Conservation (phyloP, 108 stramenopile species). For the Poteriospumella lacustris region DNA sequence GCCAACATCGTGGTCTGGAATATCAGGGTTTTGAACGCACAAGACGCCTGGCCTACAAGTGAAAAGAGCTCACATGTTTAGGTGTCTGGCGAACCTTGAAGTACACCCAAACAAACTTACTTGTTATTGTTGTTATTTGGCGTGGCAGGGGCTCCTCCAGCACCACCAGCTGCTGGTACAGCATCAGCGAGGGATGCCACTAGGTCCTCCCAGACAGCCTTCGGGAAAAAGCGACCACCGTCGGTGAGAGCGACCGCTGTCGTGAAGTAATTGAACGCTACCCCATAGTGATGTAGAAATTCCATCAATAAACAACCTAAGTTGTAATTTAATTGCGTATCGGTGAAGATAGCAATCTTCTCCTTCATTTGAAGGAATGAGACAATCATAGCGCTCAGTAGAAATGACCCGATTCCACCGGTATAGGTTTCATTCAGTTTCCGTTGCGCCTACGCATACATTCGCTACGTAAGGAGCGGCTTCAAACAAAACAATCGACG, state of each 20-base stretch:
- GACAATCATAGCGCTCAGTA: constrained; percentile 80
- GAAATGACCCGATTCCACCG: constrained; percentile 84
- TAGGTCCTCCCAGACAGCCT: too few relatives aligned
- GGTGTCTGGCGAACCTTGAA: too few relatives aligned
- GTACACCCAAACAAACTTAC: too few relatives aligned
- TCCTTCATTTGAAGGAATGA: constrained; percentile 67
- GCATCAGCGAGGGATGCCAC: too few relatives aligned
- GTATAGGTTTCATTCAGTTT: constrained; percentile 84
- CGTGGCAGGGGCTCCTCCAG: too few relatives aligned
- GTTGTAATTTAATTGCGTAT: neutral
- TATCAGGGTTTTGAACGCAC: neutral
- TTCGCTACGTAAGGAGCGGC: constrained; percentile 58
- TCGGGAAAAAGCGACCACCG: neutral
- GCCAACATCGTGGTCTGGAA: constrained; percentile 16
- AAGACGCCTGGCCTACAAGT: neutral
- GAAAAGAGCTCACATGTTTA: too few relatives aligned
- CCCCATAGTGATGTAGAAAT: constrained; percentile 22
- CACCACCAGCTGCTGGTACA: too few relatives aligned
- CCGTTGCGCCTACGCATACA: constrained; percentile 61
- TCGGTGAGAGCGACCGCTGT: neutral
- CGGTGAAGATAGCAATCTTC: neutral
- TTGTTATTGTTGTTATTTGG: too few relatives aligned
- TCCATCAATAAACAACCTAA: constrained; percentile 15
- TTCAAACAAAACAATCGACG: constrained; percentile 79
- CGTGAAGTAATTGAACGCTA: neutral